Conservation (phyloP, 208 protist genomes). For the Crithidia fasciculata region DNA sequence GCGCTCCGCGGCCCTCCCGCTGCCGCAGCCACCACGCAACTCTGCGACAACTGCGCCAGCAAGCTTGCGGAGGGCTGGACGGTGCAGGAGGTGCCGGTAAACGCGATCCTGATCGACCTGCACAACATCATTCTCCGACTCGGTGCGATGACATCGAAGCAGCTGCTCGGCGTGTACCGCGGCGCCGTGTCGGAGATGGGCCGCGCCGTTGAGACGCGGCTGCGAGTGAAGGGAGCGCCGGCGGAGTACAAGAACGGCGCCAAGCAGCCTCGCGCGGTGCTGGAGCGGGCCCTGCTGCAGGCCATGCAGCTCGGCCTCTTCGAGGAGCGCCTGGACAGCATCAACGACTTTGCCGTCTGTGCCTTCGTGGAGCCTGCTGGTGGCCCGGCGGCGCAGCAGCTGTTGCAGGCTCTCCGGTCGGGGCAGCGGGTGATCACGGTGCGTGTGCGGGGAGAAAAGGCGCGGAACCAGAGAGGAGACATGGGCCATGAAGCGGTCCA, state of each 20-base stretch:
- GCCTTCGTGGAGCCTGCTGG: slow-evolving; percentile 73
- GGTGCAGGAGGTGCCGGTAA: slow-evolving; percentile 45
- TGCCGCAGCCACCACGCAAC: slow-evolving; percentile 26
- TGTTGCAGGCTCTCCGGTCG: slow-evolving; percentile 41
- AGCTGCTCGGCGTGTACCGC: slow-evolving; percentile 82
- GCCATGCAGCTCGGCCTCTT: slow-evolving; percentile 66
- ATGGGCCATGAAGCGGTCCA: background rate
- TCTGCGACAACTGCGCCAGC: slow-evolving; percentile 89
- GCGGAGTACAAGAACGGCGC: slow-evolving; percentile 83
- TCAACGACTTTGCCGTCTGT: slow-evolving; percentile 74
- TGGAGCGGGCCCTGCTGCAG: slow-evolving; percentile 81
- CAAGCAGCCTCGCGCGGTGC: slow-evolving; percentile 43
- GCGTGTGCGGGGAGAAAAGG: slow-evolving; percentile 49
- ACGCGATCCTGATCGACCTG: slow-evolving; percentile 62
- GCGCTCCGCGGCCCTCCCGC: slow-evolving; percentile 14
- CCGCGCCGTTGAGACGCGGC: slow-evolving; percentile 70
- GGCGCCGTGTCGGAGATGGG: slow-evolving; percentile 71
- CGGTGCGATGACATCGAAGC: slow-evolving; percentile 80
- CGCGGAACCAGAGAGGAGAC: slow-evolving; percentile 3
- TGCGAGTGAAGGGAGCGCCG: slow-evolving; percentile 80
- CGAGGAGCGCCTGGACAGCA: slow-evolving; percentile 72
- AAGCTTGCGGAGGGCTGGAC: slow-evolving; percentile 67
- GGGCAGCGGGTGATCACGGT: slow-evolving; percentile 38
- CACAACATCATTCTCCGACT: slow-evolving; percentile 68
- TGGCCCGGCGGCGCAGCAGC: slow-evolving; percentile 40